phyloP scores from a whole-genome alignment of 306 rosid genomes.

The Alnus glutinosa region DNA sequence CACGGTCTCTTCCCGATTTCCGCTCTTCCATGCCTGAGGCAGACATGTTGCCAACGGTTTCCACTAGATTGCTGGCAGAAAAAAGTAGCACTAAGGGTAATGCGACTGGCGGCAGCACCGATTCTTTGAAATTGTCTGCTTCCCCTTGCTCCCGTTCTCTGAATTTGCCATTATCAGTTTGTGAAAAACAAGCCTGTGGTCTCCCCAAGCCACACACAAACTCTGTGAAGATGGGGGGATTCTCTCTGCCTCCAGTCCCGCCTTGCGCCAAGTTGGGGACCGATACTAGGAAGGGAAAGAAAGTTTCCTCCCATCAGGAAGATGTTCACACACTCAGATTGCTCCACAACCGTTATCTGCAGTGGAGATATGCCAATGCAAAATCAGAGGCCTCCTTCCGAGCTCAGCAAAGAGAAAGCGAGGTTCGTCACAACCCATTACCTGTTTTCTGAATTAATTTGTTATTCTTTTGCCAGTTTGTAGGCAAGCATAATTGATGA shows the following conservation, averaged over 20 bases:
- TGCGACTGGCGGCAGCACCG: constrained; percentile 26
- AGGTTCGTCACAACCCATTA: constrained; percentile 42
- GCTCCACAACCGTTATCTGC: constrained; percentile 65
- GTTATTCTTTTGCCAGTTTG: neutral
- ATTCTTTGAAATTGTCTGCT: constrained; percentile 40
- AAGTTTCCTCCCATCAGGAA: constrained; percentile 61
- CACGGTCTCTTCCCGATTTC: constrained; percentile 62
- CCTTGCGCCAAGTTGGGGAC: constrained; percentile 45
- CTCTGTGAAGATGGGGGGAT: constrained; percentile 44
- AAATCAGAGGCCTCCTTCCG: constrained; percentile 44
- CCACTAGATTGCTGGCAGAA: constrained; percentile 42
- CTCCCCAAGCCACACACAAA: constrained; percentile 36
- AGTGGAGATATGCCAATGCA: constrained; percentile 81
- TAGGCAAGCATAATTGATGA: neutral
- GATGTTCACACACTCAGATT: constrained; percentile 57
- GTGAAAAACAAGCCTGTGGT: constrained; percentile 38
- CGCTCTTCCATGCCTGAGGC: constrained; percentile 51
- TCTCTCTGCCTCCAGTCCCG: constrained; percentile 65
- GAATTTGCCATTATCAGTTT: constrained; percentile 36
- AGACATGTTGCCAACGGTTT: constrained; percentile 50
- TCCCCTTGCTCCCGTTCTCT: constrained; percentile 53
- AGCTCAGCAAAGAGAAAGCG: constrained; percentile 59
- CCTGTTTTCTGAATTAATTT: neutral
- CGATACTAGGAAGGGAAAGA: constrained; percentile 61
- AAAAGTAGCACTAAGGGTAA: constrained; percentile 33